Evolutionary conservation across 2,329 filamentous ascomycete species (phyloP), one percentile per base, ranked within the genome.

Genomic region (Aspergillus hiratsukae): DNA sequence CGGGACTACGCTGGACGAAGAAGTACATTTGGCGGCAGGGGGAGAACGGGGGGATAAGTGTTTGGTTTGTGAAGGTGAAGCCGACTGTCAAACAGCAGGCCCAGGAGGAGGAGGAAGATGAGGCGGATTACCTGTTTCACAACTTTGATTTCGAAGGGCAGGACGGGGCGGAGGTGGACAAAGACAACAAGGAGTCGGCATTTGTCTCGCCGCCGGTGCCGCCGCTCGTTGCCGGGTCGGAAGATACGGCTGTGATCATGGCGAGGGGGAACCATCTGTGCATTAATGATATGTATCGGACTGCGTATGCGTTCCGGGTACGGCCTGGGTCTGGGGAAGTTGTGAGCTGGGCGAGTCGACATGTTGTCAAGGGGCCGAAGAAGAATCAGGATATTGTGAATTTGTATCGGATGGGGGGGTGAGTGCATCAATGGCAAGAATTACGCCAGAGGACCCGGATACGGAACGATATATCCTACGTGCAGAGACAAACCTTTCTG

Each of bases 301-400:
- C 75, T 4, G 72, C 71, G 3, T 78, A 78, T 64, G 67, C 72
- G 19, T 78, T 78, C 59, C 67, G 71, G 10, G 61, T 78, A 25
- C 56, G 58, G 3, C 57, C 64, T 1, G 66, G 64, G 7, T 66
- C 66, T 0, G 71, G 68, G 6, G 64, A 71, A 52, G 68, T 76
- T 53, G 41, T 74, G 23, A 75, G 68, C 56, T 78, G 76, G 75
- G 67, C 71, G 9, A 78, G 75, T 65, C 67, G 72, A 7, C 76
- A 78, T 70, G 72, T 78, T 40, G 76, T 78, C 17, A 69, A 68
- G 35, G 76, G 76, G 2, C 76, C 76, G 43, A 76, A 73, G 65
- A 78, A 78, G 63, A 69, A 73, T 35, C 76, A 78, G 62, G 69
- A 76, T 56, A 78, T 78, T 59, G 65, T 76, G 49, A 78, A 76